These are phyloP conservation scores for Phytophthora sansomeana DNA, from an alignment of 352 stramenopile species.

Conservation along the genomic window DNA sequence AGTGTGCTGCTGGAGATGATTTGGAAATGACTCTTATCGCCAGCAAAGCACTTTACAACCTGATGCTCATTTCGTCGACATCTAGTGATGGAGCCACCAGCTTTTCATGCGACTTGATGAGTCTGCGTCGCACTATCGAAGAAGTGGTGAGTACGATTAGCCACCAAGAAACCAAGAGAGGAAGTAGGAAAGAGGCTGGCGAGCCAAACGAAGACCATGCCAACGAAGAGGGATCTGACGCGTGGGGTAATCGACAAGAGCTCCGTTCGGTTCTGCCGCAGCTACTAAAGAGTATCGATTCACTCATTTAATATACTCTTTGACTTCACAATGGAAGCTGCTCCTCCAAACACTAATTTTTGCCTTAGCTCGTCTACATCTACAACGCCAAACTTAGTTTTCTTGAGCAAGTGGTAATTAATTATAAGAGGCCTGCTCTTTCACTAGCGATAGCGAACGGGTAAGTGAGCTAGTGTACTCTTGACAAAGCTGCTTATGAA, in stretches of 20 bases:
- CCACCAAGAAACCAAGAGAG: background rate
- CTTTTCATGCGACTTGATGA: constrained; percentile 13
- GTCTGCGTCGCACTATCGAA: constrained; percentile 40
- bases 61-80: constrained; percentile 47
- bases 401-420: background rate
- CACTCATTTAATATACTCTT: constrained; percentile 29
- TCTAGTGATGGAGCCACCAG: background rate
- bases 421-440: background rate
- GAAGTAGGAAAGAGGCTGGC: background rate
- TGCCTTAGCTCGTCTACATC: too few relatives aligned
- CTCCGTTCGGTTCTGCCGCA: constrained; percentile 55
- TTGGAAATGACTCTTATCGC: constrained; percentile 79
- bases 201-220: constrained; percentile 19
- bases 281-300: constrained; percentile 44
- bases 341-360: background rate
- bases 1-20: constrained; percentile 68
- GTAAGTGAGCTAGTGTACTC: background rate
- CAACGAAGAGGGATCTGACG: constrained; percentile 13
- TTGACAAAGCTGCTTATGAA: background rate
- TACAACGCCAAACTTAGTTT: constrained; percentile 1
- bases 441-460: background rate
- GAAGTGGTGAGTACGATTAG: constrained; percentile 38
- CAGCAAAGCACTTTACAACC: constrained; percentile 87
- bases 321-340: too few relatives aligned
- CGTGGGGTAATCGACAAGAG: constrained; percentile 34